Evolutionary conservation across 768 basidiomycete genomes (phyloP).

Genomic region (Auricularia heimuer): DNA sequence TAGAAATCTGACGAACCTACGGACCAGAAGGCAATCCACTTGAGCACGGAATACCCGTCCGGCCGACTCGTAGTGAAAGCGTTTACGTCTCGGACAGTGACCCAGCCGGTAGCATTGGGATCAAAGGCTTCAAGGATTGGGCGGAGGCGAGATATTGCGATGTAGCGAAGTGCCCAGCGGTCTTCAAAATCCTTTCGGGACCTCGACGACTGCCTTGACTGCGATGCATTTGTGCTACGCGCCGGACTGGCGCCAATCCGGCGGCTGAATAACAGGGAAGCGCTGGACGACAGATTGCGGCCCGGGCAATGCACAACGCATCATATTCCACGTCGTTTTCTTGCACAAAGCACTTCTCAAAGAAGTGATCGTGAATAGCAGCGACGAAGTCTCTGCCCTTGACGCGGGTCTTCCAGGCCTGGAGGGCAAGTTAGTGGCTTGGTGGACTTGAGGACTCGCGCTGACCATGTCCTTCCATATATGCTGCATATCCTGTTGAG

Average conservation of each 20-base stretch:
- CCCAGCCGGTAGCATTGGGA: conserved; percentile 25
- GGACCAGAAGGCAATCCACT: not conserved
- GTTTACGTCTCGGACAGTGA: conserved; percentile 25
- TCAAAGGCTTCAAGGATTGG: conserved; percentile 25
- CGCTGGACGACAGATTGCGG: too few species aligned
- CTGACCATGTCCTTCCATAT: conserved; percentile 20
- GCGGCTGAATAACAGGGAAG: too few species aligned
- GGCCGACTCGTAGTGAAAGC: conserved; percentile 19
- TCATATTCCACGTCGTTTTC: not conserved
- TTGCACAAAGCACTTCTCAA: conserved; percentile 12
- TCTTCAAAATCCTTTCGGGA: conserved; percentile 8
- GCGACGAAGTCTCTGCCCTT: conserved; percentile 21
- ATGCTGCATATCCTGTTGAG: conserved; percentile 7
- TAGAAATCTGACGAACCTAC: not conserved
- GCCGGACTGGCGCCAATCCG: too few species aligned
- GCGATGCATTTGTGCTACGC: too few species aligned
- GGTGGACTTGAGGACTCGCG: too few species aligned
- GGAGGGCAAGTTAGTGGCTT: not conserved
- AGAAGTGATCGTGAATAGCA: conserved; percentile 23
- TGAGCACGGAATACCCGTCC: not conserved
- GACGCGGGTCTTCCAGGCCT: conserved; percentile 22
- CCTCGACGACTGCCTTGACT: too few species aligned
- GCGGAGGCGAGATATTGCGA: conserved; percentile 15
- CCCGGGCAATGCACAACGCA: not conserved
- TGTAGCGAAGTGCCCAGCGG: conserved; percentile 19